A percentile compares a stretch with the other conserved stretches of the same genome.
Evolutionary conservation across 305 asterid species (phyloP).

Genomic region (Fraxinus ornus): DNA sequence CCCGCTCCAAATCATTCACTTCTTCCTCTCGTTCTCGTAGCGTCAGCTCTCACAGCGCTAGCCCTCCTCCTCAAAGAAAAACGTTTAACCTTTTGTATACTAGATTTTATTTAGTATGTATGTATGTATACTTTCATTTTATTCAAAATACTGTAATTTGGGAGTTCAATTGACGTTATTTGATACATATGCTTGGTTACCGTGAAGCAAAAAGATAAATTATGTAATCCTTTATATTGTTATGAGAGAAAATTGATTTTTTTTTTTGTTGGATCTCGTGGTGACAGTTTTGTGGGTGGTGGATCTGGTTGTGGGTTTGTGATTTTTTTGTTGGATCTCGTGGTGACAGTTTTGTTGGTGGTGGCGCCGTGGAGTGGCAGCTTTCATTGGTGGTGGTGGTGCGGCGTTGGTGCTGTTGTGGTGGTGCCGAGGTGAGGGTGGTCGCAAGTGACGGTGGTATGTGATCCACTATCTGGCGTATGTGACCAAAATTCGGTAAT

Average conservation of each 20-base stretch:
- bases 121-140: neutral
- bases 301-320: too few species aligned
- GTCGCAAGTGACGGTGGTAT: too few species aligned
- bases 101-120: neutral
- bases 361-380: too few species aligned
- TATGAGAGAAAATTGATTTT: neutral
- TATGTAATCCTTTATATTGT: neutral
- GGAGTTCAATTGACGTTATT: neutral
- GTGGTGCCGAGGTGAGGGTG: too few species aligned
- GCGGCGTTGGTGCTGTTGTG: too few species aligned
- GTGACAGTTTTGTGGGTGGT: too few species aligned
- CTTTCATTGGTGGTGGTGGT: too few species aligned
- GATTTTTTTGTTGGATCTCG: too few species aligned
- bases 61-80: conserved; percentile 24
- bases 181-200: neutral
- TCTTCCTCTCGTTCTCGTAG: conserved; percentile 44
- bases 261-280: neutral
- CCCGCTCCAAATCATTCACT: conserved; percentile 35
- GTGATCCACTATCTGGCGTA: too few species aligned
- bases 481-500: too few species aligned
- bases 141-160: neutral
- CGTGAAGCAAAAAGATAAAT: neutral
- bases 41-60: conserved; percentile 7
- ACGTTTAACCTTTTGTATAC: neutral
- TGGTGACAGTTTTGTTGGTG: too few species aligned